Conservation (phyloP, 306 rosid species). For the Cucumis melo region DNA sequence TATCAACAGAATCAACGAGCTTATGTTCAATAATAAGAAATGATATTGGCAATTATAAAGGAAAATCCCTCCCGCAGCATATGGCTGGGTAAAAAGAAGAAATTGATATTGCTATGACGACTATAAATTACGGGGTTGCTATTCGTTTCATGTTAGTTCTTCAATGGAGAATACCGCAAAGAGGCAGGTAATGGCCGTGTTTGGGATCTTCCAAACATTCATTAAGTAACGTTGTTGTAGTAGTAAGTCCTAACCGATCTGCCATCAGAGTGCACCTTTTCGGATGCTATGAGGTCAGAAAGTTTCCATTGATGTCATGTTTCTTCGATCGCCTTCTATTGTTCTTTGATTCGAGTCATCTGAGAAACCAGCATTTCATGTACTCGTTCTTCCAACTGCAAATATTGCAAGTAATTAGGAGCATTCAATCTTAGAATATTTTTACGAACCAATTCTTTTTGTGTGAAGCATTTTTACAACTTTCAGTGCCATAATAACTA, state of each 20-base stretch:
- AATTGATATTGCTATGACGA: not conserved
- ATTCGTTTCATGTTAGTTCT: not conserved
- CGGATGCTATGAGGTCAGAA: not conserved
- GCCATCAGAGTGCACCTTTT: not conserved
- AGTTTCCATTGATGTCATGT: not conserved
- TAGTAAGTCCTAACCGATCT: not conserved
- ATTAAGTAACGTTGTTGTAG: not conserved
- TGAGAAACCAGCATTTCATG: conserved; percentile 58
- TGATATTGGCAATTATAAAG: not conserved
- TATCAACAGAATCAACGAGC: conserved; percentile 39
- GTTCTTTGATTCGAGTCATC: conserved; percentile 38
- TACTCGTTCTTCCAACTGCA: conserved; percentile 62
- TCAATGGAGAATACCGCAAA: not conserved
- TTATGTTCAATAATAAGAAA: conserved; percentile 37
- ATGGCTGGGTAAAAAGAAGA: not conserved
- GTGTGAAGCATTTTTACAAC: not conserved
- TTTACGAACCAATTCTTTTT: not conserved
- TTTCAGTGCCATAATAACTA: not conserved
- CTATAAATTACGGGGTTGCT: not conserved
- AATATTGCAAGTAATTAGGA: not conserved
- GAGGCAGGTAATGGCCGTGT: not conserved
- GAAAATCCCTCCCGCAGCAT: not conserved
- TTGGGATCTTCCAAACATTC: not conserved
- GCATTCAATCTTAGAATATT: not conserved
- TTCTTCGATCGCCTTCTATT: conserved; percentile 11